Conservation (phyloP, 768 basidiomycete genomes). For the Clathrus columnatus region DNA sequence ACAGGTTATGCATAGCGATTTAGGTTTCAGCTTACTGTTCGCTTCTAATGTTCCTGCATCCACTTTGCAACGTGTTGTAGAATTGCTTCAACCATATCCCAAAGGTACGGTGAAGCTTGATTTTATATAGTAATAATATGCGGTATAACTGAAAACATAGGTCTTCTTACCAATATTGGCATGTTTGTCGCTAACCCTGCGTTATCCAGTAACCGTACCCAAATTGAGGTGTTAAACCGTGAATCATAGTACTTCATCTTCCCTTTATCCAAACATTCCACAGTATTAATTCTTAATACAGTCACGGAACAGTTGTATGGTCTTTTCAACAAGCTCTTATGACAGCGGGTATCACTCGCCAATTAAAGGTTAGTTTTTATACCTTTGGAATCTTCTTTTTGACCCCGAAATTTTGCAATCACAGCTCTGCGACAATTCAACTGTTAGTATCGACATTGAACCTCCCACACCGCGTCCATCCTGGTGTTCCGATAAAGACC, state of each 20-base stretch:
- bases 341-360: slow-evolving; percentile 33
- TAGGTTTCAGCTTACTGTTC: slow-evolving; percentile 33
- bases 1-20: slow-evolving; percentile 35
- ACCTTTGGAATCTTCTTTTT: not conserved
- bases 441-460: slow-evolving; percentile 17
- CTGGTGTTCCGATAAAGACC: slow-evolving; percentile 30
- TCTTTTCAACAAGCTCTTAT: slow-evolving; percentile 38
- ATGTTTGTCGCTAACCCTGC: slow-evolving; percentile 41
- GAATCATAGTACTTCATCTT: slow-evolving; percentile 31
- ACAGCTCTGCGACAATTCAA: slow-evolving; percentile 16
- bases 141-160: slow-evolving; percentile 16
- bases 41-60: slow-evolving; percentile 28
- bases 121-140: not conserved
- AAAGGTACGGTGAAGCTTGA: slow-evolving; percentile 20
- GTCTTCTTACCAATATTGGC: slow-evolving; percentile 36
- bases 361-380: slow-evolving; percentile 26
- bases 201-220: slow-evolving; percentile 33
- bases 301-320: slow-evolving; percentile 14
- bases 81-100: slow-evolving; percentile 36
- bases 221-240: slow-evolving; percentile 28
- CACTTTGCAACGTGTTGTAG: slow-evolving; percentile 29
- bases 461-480: slow-evolving; percentile 18
- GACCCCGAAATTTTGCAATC: not conserved
- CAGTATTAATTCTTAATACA: not conserved
- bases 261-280: slow-evolving; percentile 18